Evolutionary conservation across 257 asterid genomes (phyloP).

Genomic region (Solanum virginianum): DNA sequence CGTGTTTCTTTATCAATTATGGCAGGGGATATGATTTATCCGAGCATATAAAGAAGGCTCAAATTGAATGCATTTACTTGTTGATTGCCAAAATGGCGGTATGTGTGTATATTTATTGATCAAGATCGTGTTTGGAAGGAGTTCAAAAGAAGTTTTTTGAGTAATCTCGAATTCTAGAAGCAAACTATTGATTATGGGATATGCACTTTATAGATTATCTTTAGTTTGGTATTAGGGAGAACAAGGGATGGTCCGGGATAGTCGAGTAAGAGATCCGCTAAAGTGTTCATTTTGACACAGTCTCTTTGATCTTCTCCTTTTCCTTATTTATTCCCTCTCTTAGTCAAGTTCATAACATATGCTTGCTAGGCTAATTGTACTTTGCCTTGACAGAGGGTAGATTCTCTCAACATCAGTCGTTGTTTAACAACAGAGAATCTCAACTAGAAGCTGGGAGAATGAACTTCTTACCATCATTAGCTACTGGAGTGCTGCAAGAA

Average conservation of each 20-base stretch:
- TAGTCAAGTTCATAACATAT: not conserved
- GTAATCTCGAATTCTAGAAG: not conserved
- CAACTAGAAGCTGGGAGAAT: constrained; percentile 48
- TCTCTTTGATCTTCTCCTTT: not conserved
- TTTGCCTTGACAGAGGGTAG: constrained; percentile 26
- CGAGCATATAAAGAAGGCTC: not conserved
- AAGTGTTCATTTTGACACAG: not conserved
- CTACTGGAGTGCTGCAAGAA: constrained; percentile 72
- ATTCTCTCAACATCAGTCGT: constrained; percentile 22
- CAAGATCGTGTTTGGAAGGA: not conserved
- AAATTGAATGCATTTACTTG: not conserved
- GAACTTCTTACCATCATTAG: constrained; percentile 40
- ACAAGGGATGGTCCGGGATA: not conserved
- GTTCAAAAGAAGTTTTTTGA: not conserved
- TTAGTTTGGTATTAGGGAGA: not conserved
- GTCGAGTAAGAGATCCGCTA: not conserved
- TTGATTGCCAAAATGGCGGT: not conserved
- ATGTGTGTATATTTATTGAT: not conserved
- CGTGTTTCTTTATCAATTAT: not conserved
- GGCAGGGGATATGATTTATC: not conserved
- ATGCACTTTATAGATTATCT: not conserved
- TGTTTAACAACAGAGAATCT: constrained; percentile 28
- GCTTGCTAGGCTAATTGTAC: not conserved
- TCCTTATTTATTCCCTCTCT: not conserved
- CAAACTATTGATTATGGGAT: not conserved